Evolutionary conservation across 371 early-diverging fungal species (phyloP).

Genomic region (Blakeslea trispora): DNA sequence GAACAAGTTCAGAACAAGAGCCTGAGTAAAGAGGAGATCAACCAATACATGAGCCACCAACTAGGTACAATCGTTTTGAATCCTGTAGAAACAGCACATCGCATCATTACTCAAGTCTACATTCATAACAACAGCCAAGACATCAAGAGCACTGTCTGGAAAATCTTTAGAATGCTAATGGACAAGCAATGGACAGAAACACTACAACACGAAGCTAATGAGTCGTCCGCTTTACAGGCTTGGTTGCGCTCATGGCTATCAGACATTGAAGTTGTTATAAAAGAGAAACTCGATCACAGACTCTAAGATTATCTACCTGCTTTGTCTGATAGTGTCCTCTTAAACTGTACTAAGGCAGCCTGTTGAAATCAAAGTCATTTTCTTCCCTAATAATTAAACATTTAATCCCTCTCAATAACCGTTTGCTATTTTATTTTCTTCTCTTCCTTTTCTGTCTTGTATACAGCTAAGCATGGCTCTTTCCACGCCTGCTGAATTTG

Average conservation of each 20-base stretch:
- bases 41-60: constrained; percentile 30
- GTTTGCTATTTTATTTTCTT: too few species aligned
- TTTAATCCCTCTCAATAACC: too few species aligned
- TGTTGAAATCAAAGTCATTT: too few species aligned
- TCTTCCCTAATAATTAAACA: too few species aligned
- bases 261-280: constrained; percentile 20
- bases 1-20: constrained; percentile 21
- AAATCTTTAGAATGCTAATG: constrained; percentile 4
- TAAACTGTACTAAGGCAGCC: too few species aligned
- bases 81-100: constrained; percentile 23
- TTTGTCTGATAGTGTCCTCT: too few species aligned
- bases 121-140: background rate
- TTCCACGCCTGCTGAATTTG: constrained; percentile 15
- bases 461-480: too few species aligned
- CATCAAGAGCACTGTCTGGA: background rate
- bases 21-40: constrained; percentile 9
- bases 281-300: constrained; percentile 13
- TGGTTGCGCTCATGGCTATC: constrained; percentile 25
- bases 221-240: constrained; percentile 15
- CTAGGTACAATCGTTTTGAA: constrained; percentile 24
- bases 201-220: constrained; percentile 20
- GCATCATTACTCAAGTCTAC: constrained; percentile 21
- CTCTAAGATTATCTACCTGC: too few species aligned
- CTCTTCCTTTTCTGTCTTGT: too few species aligned
- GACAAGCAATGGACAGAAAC: constrained; percentile 7